These are phyloP conservation scores for Antitrichia curtipendula DNA, from an alignment of 225 moss, liverwort and hornwort species.

Conservation along the genomic window DNA sequence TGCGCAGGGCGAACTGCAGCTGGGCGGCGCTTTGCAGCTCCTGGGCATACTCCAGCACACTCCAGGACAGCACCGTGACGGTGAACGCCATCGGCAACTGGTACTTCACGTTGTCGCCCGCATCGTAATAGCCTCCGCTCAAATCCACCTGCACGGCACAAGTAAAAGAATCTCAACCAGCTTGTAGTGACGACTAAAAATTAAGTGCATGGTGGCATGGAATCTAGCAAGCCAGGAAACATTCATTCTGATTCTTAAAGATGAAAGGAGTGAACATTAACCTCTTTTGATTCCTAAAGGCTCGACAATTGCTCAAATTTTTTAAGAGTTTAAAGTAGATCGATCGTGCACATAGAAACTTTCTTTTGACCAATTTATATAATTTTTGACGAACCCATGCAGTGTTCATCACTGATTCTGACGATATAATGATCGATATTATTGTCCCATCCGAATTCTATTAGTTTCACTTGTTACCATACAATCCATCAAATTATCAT, in stretches of 20 bases:
- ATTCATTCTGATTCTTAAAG: background rate
- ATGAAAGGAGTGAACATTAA: background rate
- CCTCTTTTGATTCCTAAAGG: background rate
- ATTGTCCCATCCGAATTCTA: background rate
- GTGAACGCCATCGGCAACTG: conserved; percentile 92
- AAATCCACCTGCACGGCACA: conserved; percentile 48
- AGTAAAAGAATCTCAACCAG: background rate
- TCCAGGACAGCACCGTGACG: conserved; percentile 68
- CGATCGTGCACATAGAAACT: background rate
- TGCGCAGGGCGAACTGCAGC: conserved; percentile 38
- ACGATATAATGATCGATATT: too few relatives aligned
- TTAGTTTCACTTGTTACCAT: too few relatives aligned
- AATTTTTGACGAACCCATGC: background rate
- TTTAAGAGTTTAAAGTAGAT: background rate
- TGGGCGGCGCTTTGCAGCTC: conserved; percentile 46
- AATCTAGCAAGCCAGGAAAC: background rate
- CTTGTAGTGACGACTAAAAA: background rate
- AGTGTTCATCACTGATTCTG: background rate
- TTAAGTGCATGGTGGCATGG: background rate
- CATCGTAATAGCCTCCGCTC: conserved; percentile 80
- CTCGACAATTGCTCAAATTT: background rate
- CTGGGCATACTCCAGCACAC: conserved; percentile 46
- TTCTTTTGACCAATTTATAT: too few relatives aligned
- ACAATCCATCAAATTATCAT: background rate
- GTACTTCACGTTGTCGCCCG: conserved; percentile 91